Conservation (phyloP, 2,329 filamentous ascomycete genomes). For the Scedosporium aurantiacum region DNA sequence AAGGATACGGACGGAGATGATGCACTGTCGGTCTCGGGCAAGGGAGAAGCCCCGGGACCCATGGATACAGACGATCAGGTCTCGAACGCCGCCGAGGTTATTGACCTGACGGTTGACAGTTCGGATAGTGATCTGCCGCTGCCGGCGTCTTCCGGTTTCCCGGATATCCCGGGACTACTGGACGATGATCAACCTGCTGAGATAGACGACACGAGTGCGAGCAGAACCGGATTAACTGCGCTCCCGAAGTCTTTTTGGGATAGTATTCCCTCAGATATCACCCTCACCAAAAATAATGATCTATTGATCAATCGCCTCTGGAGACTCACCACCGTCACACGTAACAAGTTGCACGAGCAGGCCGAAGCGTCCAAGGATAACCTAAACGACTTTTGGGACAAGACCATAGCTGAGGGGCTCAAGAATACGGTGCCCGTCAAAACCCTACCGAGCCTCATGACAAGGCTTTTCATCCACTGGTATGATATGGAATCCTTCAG, state of each 20-base stretch:
- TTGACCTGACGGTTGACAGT: background rate
- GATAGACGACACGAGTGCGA: slow-evolving; percentile 9
- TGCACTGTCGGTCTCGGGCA: background rate
- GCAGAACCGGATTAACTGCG: slow-evolving; percentile 10
- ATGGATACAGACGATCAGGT: background rate
- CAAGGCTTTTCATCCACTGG: slow-evolving; percentile 3
- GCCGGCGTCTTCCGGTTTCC: background rate
- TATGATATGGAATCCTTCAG: background rate
- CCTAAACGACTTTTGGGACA: slow-evolving; percentile 5
- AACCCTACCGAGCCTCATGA: background rate
- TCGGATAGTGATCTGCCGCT: background rate
- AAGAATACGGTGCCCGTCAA: background rate
- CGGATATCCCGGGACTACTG: background rate
- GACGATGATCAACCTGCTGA: background rate
- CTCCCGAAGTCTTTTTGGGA: slow-evolving; percentile 14
- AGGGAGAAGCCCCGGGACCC: background rate
- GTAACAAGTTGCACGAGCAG: slow-evolving; percentile 9
- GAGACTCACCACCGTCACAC: slow-evolving; percentile 15
- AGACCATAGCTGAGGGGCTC: slow-evolving; percentile 19
- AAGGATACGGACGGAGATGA: background rate
- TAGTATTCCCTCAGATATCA: background rate
- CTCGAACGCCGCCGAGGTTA: background rate
- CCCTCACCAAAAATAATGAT: background rate
- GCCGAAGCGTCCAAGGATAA: background rate
- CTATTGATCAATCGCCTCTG: slow-evolving; percentile 11